Evolutionary conservation across 768 basidiomycete genomes (phyloP), one percentile per base, ranked within the genome.

Genomic region (Kwoniella bestiolae): DNA sequence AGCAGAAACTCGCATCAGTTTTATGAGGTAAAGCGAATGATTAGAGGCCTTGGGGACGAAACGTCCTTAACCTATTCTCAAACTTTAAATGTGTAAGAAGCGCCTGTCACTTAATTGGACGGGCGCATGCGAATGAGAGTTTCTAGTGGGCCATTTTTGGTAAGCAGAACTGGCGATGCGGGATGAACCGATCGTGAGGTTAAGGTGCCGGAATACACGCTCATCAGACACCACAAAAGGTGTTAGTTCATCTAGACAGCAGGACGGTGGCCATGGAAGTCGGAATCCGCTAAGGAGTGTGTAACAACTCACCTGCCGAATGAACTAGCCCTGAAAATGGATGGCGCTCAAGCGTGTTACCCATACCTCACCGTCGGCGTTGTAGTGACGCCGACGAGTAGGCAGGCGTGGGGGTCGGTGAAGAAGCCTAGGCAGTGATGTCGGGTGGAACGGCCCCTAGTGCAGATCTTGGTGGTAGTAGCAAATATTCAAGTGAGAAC

Each of bases 301-400:
- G 87, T 88, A 88, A 88, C 87, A 88, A 89, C 88, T 89, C 87
- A 89, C 88, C 88, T 89, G 88, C 88, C 87, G 87, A 90, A 90
- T 88, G 86, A 89, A 89, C 88, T 89, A 88, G 88, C 88, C 88
- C 87, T 89, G 87, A 89, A 89, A 89, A 89, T 89, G 88, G 89
- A 89, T 89, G 88, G 89, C 88, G 88, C 88, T 90, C 85, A 88
- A 89, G 88, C 85, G 86, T 88, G 85, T 86, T 87, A 88, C 89
- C 89, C 87, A 89, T 86, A 89, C 88, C 86, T 87, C 87, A 84
- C 88, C 87, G 85, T 88, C 85, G 85, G 86, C 83, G 86, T 87
- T 86, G 81, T 52, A 72, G 74, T 71, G 86, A 89, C 79, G 83
- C 85, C 85, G 84, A 87, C 85, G 87, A 88, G 72, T 74, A 74